Percentiles rank a stretch among this genome's conserved stretches.
phyloP scores from a whole-genome alignment of 805 yeast genomes.

The Groenewaldozyma salmanticensis region DNA sequence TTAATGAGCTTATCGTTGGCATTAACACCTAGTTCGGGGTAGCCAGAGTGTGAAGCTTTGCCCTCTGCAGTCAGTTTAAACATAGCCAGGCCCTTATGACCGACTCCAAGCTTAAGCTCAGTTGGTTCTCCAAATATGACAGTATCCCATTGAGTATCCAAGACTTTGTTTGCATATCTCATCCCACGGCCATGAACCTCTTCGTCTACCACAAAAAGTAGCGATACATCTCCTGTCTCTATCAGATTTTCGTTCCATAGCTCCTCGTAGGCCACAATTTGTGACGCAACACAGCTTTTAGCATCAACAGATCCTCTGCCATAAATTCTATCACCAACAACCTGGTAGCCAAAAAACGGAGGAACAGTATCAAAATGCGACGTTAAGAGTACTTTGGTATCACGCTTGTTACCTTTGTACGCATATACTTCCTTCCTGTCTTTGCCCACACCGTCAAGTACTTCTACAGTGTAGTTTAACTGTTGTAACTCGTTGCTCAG shows the following conservation, averaged over 20 bases:
- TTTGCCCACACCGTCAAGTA: slow-evolving; percentile 27
- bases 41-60: slow-evolving; percentile 55
- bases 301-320: slow-evolving; percentile 68
- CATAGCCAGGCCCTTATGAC: slow-evolving; percentile 53
- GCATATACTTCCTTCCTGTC: slow-evolving; percentile 48
- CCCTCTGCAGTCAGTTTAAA: slow-evolving; percentile 41
- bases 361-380: slow-evolving; percentile 71
- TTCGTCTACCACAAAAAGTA: slow-evolving; percentile 62
- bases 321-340: slow-evolving; percentile 39
- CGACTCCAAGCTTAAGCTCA: slow-evolving; percentile 54
- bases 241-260: slow-evolving; percentile 37
- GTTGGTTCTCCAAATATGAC: slow-evolving; percentile 74
- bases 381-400: slow-evolving; percentile 43
- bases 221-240: slow-evolving; percentile 44
- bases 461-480: slow-evolving; percentile 46
- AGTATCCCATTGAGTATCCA: slow-evolving; percentile 43
- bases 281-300: slow-evolving; percentile 61
- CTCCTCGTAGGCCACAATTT: slow-evolving; percentile 44
- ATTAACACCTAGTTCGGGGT: slow-evolving; percentile 58
- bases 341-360: slow-evolving; percentile 44
- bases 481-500: slow-evolving; percentile 31
- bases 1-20: slow-evolving; percentile 50
- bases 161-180: slow-evolving; percentile 33
- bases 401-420: slow-evolving; percentile 36
- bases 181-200: slow-evolving; percentile 61